Percentiles rank a stretch among this genome's conserved stretches.
Conservation (phyloP, 129 eudicot species). For the Smallanthus sonchifolius region DNA sequence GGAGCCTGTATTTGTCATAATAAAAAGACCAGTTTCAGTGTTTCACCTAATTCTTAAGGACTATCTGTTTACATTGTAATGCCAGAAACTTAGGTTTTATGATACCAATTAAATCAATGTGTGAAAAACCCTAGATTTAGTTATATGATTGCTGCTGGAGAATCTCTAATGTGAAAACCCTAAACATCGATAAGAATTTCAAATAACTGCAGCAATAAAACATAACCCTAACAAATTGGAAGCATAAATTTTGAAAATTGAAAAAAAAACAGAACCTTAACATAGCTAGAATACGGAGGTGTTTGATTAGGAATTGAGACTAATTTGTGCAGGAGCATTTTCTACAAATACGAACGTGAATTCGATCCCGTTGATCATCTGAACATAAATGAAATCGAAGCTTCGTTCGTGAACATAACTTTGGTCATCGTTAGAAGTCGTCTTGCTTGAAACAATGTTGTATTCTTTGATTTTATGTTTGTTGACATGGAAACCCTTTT, state of each 20-base stretch:
- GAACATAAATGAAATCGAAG: neutral
- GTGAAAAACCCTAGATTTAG: neutral
- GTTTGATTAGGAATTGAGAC: neutral
- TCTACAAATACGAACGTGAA: neutral
- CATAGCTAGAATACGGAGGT: neutral
- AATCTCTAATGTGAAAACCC: neutral
- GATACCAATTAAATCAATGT: too few relatives aligned
- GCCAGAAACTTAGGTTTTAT: too few relatives aligned
- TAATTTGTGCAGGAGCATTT: neutral
- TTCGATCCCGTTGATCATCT: neutral
- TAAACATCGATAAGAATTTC: neutral
- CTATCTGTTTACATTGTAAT: too few relatives aligned
- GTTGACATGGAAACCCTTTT: neutral
- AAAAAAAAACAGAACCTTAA: neutral
- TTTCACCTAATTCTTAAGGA: too few relatives aligned
- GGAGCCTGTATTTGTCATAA: constrained; percentile 38
- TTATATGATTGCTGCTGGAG: neutral
- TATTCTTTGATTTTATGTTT: neutral
- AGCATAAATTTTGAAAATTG: neutral
- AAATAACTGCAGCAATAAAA: neutral
- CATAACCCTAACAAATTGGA: neutral
- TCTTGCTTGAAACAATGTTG: neutral
- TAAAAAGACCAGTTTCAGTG: constrained; percentile 1
- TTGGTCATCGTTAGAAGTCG: too few relatives aligned
- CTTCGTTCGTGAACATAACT: neutral